Evolutionary conservation across 176 grass and related monocot genomes (phyloP), one percentile per base, ranked within the genome.

Genomic region (Eleusine indica): DNA sequence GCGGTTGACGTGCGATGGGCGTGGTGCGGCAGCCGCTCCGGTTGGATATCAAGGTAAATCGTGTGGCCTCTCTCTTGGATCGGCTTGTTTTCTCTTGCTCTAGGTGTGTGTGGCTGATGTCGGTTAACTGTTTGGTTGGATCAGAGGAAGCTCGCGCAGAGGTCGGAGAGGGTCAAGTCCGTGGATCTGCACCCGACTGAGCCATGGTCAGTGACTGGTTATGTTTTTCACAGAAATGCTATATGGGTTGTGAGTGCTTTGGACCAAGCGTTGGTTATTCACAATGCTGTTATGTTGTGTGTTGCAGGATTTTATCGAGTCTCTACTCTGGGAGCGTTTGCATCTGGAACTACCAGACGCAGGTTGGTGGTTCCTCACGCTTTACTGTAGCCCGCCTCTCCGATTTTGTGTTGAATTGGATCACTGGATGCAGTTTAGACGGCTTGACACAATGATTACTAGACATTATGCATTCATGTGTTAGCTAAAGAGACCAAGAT

Each of bases 111-210:
- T 13, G 9, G 73, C 80, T 90, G 19, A 90, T 54, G 79, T 71
- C 57, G 28, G 62, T 83, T 77, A 2, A 74, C 2, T 21, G 68
- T 86, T 86, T 70, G 68, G 49, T 83, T 83, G 74, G 78, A 98
- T 92, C 96, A 98, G 96, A 91, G 96, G 86, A 98, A 98, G 87
- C 90, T 98, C 80, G 89, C 96, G 11, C 96, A 98, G 87, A 92
- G 96, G 80, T 98, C 96, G 4, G 96, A 98, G 83, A 90, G 96
- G 81, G 96, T 98, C 16, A 98, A 98, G 84, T 98, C 96, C 19
- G 96, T 93, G 80, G 96, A 98, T 98, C 91, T 98, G 65, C 96
- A 98, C 75, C 96, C 96, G 37, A 92, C 93, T 0, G 96, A 98
- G 77, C 96, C 96, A 98, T 98, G 96, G 96, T 98, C 76, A 90